Conservation (phyloP, 2,329 filamentous ascomycete species). For the Xylaria sp. region DNA sequence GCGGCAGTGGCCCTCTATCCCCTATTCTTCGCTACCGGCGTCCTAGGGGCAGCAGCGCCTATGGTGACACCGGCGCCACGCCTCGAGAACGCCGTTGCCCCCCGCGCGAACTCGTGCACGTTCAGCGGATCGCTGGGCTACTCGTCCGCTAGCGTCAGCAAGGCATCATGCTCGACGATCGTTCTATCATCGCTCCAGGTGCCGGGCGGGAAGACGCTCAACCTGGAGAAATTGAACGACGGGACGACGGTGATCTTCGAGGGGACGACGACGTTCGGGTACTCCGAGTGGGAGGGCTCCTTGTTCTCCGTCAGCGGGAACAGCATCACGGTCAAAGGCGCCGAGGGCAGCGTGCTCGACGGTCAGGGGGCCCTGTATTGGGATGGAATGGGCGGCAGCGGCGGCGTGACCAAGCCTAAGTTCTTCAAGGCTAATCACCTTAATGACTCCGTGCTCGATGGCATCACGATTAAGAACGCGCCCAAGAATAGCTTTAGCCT, state of each 20-base stretch:
- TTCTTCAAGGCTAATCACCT: slow-evolving; percentile 68
- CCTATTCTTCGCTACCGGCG: slow-evolving; percentile 3
- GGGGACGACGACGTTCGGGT: slow-evolving; percentile 73
- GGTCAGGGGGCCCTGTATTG: slow-evolving; percentile 68
- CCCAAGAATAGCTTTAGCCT: slow-evolving; percentile 60
- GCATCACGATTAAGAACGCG: slow-evolving; percentile 61
- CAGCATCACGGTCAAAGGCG: slow-evolving; percentile 63
- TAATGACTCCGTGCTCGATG: slow-evolving; percentile 53
- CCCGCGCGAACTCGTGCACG: slow-evolving; percentile 55
- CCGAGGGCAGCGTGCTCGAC: slow-evolving; percentile 63
- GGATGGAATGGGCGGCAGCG: slow-evolving; percentile 68
- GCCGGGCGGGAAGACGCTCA: slow-evolving; percentile 67
- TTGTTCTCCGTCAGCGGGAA: slow-evolving; percentile 70
- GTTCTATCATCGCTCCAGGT: slow-evolving; percentile 64
- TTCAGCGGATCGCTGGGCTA: slow-evolving; percentile 60
- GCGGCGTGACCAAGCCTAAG: slow-evolving; percentile 72
- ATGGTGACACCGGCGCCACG: slow-evolving; percentile 27
- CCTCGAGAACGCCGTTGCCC: slow-evolving; percentile 28
- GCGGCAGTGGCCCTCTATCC: background rate
- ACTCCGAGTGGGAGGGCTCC: slow-evolving; percentile 72
- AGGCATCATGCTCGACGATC: slow-evolving; percentile 64
- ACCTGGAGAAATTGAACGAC: slow-evolving; percentile 50
- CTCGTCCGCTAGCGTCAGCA: slow-evolving; percentile 56
- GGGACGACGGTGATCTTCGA: slow-evolving; percentile 63
- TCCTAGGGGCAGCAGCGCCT: slow-evolving; percentile 19